Evolutionary conservation across 257 asterid species (phyloP).

Genomic region (Schizonepeta tenuifolia): DNA sequence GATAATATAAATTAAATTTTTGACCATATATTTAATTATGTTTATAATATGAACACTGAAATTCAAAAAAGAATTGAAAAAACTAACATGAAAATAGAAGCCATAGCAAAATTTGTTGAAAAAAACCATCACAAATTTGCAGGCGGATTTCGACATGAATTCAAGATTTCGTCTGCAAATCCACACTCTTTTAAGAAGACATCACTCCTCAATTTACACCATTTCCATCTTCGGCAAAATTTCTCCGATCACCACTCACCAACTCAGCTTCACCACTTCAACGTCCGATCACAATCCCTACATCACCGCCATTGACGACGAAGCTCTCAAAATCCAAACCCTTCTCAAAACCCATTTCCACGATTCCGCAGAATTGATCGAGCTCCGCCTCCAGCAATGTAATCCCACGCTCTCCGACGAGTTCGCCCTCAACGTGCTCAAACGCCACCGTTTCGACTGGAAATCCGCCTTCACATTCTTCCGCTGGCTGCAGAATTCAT

Average conservation of each 20-base stretch:
- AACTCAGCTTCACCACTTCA: background rate
- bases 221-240: conserved; percentile 8
- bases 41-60: no score
- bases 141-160: conserved; percentile 33
- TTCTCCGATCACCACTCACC: conserved; percentile 33
- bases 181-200: conserved; percentile 17
- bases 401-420: conserved; percentile 49
- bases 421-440: conserved; percentile 64
- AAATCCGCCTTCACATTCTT: conserved; percentile 71
- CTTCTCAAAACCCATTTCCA: conserved; percentile 51
- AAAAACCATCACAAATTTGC: background rate
- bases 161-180: conserved; percentile 37
- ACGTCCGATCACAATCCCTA: conserved; percentile 24
- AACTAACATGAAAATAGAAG: no score
- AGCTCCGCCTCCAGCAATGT: conserved; percentile 47
- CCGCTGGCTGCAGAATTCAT: conserved; percentile 45
- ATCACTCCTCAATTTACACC: background rate
- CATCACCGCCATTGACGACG: conserved; percentile 37
- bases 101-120: no score
- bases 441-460: conserved; percentile 80
- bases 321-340: conserved; percentile 56
- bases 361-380: conserved; percentile 42
- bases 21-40: no score
- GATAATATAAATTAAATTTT: no score
- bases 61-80: no score